Conservation (phyloP, 805 yeast genomes). For the Cyberlindnera veronae region DNA sequence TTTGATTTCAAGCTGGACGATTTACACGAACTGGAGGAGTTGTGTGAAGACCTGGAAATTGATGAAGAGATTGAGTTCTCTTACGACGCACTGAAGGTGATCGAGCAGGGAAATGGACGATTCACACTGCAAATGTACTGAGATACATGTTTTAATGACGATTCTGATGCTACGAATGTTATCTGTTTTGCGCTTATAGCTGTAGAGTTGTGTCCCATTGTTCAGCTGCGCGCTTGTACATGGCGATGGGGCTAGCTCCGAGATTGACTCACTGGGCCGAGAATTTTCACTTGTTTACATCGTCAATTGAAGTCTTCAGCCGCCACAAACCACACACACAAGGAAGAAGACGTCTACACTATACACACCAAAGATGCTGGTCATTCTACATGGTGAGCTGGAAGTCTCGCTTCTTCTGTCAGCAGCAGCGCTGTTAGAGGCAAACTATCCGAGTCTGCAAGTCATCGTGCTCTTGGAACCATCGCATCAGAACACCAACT, state of each 20-base stretch:
- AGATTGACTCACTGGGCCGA: no score
- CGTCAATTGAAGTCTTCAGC: no score
- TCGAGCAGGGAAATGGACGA: slow-evolving; percentile 8
- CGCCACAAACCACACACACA: no score
- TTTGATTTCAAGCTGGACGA: slow-evolving; percentile 5
- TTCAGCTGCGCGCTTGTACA: no score
- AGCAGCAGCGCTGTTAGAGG: neutral
- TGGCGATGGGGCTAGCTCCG: no score
- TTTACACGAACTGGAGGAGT: slow-evolving; percentile 7
- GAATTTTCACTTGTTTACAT: no score
- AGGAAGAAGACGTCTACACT: no score
- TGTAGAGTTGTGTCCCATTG: no score
- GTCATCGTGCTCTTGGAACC: neutral
- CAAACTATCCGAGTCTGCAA: no score
- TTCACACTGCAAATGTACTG: slow-evolving; percentile 5
- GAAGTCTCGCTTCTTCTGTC: neutral
- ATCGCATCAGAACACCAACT: neutral
- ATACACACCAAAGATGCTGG: slow-evolving; percentile 2
- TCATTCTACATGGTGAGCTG: slow-evolving; percentile 2
- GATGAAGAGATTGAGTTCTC: slow-evolving; percentile 9
- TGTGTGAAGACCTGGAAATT: slow-evolving; percentile 12
- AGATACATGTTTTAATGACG: neutral
- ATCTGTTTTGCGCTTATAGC: no score
- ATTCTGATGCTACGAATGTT: neutral
- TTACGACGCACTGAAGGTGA: slow-evolving; percentile 13